Conservation (phyloP, 2,329 filamentous ascomycete species). For the Trichoderma simmonsii region DNA sequence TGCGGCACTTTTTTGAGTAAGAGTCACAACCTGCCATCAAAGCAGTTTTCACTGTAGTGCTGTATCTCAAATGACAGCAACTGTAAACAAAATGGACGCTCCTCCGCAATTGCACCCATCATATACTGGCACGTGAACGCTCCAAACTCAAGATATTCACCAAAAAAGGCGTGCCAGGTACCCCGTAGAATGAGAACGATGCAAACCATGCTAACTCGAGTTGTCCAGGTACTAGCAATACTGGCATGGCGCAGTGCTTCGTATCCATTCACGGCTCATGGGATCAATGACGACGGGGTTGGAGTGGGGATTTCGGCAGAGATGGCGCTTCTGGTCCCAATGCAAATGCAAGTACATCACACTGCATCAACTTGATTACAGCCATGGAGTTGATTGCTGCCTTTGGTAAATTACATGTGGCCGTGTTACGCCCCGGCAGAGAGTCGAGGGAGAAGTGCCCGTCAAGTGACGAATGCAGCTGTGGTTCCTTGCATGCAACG, state of each 20-base stretch:
- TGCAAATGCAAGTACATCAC: neutral
- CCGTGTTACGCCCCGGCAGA: neutral
- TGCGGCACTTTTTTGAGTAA: neutral
- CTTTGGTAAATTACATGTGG: neutral
- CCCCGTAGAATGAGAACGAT: neutral
- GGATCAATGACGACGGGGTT: neutral
- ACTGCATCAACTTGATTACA: neutral
- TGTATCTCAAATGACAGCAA: neutral
- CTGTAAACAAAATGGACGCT: neutral
- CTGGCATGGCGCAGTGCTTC: neutral
- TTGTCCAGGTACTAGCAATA: neutral
- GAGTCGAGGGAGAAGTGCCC: neutral
- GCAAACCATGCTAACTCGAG: neutral
- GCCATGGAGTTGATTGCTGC: neutral
- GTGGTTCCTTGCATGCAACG: constrained; percentile 4
- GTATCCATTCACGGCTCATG: neutral
- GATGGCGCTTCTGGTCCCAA: neutral
- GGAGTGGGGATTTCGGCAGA: neutral
- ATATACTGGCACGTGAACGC: neutral
- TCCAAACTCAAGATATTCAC: neutral
- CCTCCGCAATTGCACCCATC: neutral
- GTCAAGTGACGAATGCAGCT: neutral
- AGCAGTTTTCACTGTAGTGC: neutral
- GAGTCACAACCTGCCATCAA: neutral
- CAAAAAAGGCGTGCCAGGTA: neutral